Conservation (phyloP, 225 moss, liverwort and hornwort genomes). For the Marchantia polymorpha region DNA sequence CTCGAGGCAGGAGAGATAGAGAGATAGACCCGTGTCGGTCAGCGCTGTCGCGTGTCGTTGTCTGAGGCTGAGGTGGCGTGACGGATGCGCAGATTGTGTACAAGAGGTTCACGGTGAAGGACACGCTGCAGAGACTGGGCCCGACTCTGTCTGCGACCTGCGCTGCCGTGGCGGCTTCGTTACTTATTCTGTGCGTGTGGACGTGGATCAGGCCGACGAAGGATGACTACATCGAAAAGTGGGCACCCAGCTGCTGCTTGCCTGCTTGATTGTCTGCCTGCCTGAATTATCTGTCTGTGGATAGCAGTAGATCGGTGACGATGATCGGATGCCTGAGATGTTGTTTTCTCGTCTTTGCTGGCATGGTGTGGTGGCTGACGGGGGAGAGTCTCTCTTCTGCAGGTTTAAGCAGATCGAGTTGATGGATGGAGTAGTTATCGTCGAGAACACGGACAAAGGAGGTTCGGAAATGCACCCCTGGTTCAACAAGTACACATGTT, state of each 20-base stretch:
- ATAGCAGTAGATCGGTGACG: not conserved
- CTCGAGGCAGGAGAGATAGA: too few relatives aligned
- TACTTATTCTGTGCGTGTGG: constrained; percentile 27
- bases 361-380: too few relatives aligned
- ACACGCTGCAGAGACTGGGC: constrained; percentile 31
- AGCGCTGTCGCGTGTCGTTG: too few relatives aligned
- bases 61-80: too few relatives aligned
- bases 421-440: constrained; percentile 22
- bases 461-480: not conserved
- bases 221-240: constrained; percentile 24
- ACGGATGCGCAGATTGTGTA: constrained; percentile 18
- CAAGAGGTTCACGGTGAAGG: constrained; percentile 18
- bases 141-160: constrained; percentile 26
- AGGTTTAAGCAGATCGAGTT: constrained; percentile 30
- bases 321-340: not conserved
- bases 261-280: too few relatives aligned
- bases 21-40: too few relatives aligned
- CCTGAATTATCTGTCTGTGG: too few relatives aligned
- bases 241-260: not conserved
- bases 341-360: too few relatives aligned
- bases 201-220: constrained; percentile 21
- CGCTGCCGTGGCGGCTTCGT: constrained; percentile 14
- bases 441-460: not conserved
- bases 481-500: constrained; percentile 18
- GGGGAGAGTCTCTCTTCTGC: not conserved